A percentile compares a stretch with the other conserved stretches of the same genome.
Evolutionary conservation across 495 filamentous ascomycete species (phyloP).

Genomic region (Platismatia glauca): DNA sequence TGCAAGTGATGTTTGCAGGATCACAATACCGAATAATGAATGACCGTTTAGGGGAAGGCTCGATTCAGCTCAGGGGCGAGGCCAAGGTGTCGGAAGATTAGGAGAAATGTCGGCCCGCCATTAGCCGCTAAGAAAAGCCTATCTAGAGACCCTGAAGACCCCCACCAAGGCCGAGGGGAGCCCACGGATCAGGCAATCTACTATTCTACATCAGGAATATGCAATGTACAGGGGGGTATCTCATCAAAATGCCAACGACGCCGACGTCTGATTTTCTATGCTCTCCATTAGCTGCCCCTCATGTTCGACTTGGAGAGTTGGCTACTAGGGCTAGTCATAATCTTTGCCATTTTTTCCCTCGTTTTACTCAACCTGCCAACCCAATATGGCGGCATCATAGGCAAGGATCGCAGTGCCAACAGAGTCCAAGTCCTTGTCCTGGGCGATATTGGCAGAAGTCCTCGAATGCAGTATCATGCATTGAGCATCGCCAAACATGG

Average conservation of each 20-base stretch:
- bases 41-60: conserved; percentile 6
- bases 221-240: neutral
- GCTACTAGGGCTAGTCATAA: conserved; percentile 30
- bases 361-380: conserved; percentile 44
- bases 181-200: neutral
- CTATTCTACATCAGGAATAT: neutral
- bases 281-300: neutral
- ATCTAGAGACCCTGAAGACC: neutral
- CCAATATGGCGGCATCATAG: conserved; percentile 33
- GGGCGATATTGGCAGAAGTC: conserved; percentile 93
- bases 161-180: neutral
- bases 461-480: conserved; percentile 98
- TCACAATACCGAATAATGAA: neutral
- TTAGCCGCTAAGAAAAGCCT: neutral
- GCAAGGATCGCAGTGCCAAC: conserved; percentile 25
- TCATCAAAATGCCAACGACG: conserved; percentile 5
- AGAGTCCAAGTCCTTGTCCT: conserved; percentile 82
- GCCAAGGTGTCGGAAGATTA: neutral
- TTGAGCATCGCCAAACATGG: conserved; percentile 82
- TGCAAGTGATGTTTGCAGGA: conserved; percentile 11
- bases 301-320: conserved; percentile 19
- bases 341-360: conserved; percentile 43
- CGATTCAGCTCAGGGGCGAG: neutral
- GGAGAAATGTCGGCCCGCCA: neutral
- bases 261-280: neutral